phyloP scores from a whole-genome alignment of 345 rosid genomes.

The Clarkia xantiana region DNA sequence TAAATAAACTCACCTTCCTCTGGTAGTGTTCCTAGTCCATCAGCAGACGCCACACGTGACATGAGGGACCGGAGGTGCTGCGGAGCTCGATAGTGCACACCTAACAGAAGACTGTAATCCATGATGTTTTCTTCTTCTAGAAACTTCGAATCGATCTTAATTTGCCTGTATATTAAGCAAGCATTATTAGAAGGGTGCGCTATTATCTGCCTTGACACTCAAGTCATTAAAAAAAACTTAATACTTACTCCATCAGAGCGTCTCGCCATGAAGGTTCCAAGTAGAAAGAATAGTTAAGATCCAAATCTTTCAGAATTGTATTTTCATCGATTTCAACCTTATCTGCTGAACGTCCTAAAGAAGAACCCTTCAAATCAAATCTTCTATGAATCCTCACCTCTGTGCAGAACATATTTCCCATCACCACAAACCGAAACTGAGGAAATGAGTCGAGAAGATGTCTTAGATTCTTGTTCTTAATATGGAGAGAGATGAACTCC shows the following conservation, averaged over 20 bases:
- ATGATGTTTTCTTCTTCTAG: slow-evolving; percentile 72
- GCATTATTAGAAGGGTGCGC: not conserved
- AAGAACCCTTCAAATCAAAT: slow-evolving; percentile 95
- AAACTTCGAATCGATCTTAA: slow-evolving; percentile 71
- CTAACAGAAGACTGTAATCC: slow-evolving; percentile 97
- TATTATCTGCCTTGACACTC: no score
- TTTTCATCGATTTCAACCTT: slow-evolving; percentile 88
- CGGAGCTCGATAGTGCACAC: slow-evolving; percentile 98
- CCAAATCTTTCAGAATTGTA: slow-evolving; percentile 93
- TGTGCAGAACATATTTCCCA: slow-evolving; percentile 99
- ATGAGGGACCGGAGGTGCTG: slow-evolving; percentile 47
- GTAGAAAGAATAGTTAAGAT: slow-evolving; percentile 63
- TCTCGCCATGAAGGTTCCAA: slow-evolving; percentile 93
- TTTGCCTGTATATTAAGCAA: slow-evolving; percentile 40
- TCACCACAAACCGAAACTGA: slow-evolving; percentile 98
- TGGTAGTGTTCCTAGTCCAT: slow-evolving; percentile 68
- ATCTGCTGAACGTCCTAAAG: slow-evolving; percentile 75
- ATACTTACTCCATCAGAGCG: slow-evolving; percentile 56
- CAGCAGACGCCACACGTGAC: slow-evolving; percentile 22
- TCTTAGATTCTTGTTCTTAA: not conserved
- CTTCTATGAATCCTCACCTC: slow-evolving; percentile 90
- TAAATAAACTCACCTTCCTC: slow-evolving; percentile 55
- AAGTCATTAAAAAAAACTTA: not conserved
- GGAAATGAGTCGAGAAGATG: slow-evolving; percentile 8
- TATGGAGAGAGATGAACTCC: no score